phyloP scores from a whole-genome alignment of 352 stramenopile species.

The Phytophthora meadii region DNA sequence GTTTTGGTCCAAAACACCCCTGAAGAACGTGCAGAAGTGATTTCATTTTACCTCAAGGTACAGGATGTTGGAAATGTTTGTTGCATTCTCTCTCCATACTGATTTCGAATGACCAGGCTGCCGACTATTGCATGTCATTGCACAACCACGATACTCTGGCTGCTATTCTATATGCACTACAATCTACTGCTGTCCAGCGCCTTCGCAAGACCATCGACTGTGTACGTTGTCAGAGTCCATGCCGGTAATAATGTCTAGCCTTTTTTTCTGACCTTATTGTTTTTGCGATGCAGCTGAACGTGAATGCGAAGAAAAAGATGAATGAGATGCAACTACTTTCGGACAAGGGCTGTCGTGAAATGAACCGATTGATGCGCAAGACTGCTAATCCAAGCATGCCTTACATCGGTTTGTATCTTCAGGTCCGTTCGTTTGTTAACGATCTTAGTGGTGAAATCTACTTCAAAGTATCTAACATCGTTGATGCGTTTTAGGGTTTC shows the following conservation, averaged over 20 bases:
- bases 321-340: slow-evolving; percentile 84
- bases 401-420: slow-evolving; percentile 87
- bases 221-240: slow-evolving; percentile 45
- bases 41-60: slow-evolving; percentile 85
- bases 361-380: slow-evolving; percentile 87
- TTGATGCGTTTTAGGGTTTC: slow-evolving; percentile 52
- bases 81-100: neutral
- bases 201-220: slow-evolving; percentile 77
- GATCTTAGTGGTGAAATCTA: slow-evolving; percentile 2
- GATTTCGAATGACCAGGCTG: slow-evolving; percentile 48
- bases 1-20: slow-evolving; percentile 74
- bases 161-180: slow-evolving; percentile 84
- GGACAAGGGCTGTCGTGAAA: slow-evolving; percentile 84
- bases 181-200: slow-evolving; percentile 88
- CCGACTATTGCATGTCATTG: slow-evolving; percentile 71
- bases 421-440: slow-evolving; percentile 47
- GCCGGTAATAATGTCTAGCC: neutral
- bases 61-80: neutral
- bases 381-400: slow-evolving; percentile 81
- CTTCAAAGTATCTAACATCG: slow-evolving; percentile 15
- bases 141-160: slow-evolving; percentile 88
- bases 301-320: slow-evolving; percentile 72
- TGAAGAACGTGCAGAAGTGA: slow-evolving; percentile 72
- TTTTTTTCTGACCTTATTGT: neutral
- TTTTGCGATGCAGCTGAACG: slow-evolving; percentile 50